These are phyloP conservation scores for Aquilaria yunnanensis DNA, from an alignment of 345 rosid species.

Conservation along the genomic window DNA sequence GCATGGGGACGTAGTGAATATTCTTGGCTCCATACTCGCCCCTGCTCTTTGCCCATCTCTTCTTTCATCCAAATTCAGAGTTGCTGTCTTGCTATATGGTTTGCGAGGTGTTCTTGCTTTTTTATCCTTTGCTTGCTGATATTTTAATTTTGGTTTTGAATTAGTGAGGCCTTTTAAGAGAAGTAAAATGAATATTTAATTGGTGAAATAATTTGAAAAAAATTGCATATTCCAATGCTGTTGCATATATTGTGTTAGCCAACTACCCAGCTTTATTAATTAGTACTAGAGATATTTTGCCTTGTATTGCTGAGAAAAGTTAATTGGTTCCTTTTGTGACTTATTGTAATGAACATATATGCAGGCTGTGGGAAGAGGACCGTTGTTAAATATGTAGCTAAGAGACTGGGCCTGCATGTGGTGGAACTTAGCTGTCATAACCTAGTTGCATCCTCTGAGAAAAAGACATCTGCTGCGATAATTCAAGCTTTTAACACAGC, in stretches of 20 bases:
- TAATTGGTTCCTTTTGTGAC: too few species aligned
- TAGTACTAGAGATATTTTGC: too few species aligned
- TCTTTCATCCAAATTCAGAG: slow-evolving; percentile 81
- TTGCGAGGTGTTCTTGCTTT: slow-evolving; percentile 44
- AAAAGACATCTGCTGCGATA: slow-evolving; percentile 63
- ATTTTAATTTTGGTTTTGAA: neutral
- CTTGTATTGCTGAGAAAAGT: too few species aligned
- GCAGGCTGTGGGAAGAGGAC: slow-evolving; percentile 95
- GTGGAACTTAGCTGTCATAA: slow-evolving; percentile 91
- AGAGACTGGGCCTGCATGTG: slow-evolving; percentile 74
- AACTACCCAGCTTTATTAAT: too few species aligned
- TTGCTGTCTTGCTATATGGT: slow-evolving; percentile 80
- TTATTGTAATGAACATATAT: slow-evolving; percentile 1
- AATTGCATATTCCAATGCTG: too few species aligned
- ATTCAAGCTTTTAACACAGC: slow-evolving; percentile 82
- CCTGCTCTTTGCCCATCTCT: slow-evolving; percentile 81
- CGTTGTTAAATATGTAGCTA: slow-evolving; percentile 70
- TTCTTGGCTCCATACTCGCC: slow-evolving; percentile 67
- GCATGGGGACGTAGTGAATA: slow-evolving; percentile 58
- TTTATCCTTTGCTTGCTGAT: slow-evolving; percentile 12
- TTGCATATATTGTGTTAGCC: too few species aligned
- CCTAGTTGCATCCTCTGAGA: slow-evolving; percentile 69
- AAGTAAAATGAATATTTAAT: slow-evolving; percentile 8
- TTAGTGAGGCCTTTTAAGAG: neutral
- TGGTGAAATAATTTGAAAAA: neutral